Percentiles rank a stretch among this genome's conserved stretches.
phyloP scores from a whole-genome alignment of 2,329 filamentous ascomycete species.

The Chaetomiaceae sp. region DNA sequence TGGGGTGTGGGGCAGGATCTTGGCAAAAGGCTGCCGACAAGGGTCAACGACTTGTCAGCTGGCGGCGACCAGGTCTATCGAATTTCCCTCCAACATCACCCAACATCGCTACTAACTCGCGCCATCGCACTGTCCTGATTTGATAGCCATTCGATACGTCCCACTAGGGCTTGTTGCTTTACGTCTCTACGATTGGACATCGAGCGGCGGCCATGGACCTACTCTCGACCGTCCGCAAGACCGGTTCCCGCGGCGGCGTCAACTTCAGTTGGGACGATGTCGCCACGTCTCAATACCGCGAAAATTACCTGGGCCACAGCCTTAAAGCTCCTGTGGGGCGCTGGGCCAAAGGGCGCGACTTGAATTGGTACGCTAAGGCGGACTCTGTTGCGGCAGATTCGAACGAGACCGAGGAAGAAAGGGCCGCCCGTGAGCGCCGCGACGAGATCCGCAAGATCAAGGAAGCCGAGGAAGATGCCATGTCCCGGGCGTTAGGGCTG shows the following conservation, averaged over 20 bases:
- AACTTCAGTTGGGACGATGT: conserved; percentile 98
- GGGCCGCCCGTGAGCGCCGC: conserved; percentile 56
- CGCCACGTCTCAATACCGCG: conserved; percentile 77
- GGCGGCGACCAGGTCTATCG: too few relatives aligned
- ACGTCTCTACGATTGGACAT: neutral
- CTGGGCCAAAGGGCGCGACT: conserved; percentile 75
- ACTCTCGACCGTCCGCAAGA: conserved; percentile 84
- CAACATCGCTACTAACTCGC: too few relatives aligned
- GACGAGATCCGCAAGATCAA: conserved; percentile 81
- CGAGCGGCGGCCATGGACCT: conserved; percentile 69
- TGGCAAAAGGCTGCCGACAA: neutral
- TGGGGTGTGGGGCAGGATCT: neutral
- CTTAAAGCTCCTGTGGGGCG: conserved; percentile 88
- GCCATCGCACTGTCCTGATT: too few relatives aligned
- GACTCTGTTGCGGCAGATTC: conserved; percentile 45
- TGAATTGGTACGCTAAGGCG: conserved; percentile 62
- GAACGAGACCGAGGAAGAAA: conserved; percentile 56
- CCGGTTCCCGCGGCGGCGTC: conserved; percentile 84
- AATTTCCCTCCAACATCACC: neutral
- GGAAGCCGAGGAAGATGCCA: conserved; percentile 87
- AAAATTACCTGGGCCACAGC: conserved; percentile 86
- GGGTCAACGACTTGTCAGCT: too few relatives aligned
- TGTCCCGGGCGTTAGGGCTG: conserved; percentile 76
- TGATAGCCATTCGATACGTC: too few relatives aligned
- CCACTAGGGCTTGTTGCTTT: too few relatives aligned